Evolutionary conservation across 768 basidiomycete species (phyloP), one percentile per base, ranked within the genome.

Genomic region (Boletus bicolor): DNA sequence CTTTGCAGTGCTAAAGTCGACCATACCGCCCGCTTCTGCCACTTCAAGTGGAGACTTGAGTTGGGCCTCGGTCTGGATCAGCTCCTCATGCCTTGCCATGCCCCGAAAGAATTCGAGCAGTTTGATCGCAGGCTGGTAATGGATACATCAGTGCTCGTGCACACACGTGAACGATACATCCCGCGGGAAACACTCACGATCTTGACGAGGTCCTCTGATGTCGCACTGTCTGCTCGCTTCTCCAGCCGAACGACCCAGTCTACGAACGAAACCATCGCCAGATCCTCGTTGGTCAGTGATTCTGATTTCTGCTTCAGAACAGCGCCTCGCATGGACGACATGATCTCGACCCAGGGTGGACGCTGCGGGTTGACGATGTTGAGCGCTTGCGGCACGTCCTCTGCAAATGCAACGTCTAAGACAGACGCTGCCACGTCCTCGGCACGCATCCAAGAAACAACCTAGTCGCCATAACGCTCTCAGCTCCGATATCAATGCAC

Each of bases 331-430:
- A 76, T 53, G 28, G 46, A 53, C 15, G 58, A 38, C 21, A 76
- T 63, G 15, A 75, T 39, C 7, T 45, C 49, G 15, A 55, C 50
- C 69, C 75, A 78, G 2, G 64, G 28, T 11, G 73, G 57, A 2
- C 72, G 70, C 11, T 62, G 65, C 1, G 77, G 76, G 62, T 77
- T 75, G 2, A 74, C 73, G 12, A 77, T 48, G 58, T 78, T 76
- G 30, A 74, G 56, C 5, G 66, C 66, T 24, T 56, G 51, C 2
- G 72, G 69, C 0, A 54, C 54, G 10, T 49, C 44, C 7, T 62
- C 50, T 35, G 60, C 41, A 44, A 74, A 65, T 1, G 69, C 71
- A 8, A 74, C 58, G 53, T 77, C 75, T 8, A 73, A 37, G 12
- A 76, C 60, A 34, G 70, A 53, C 15, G 56, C 52, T 0, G 73